Conservation (phyloP, 306 rosid species). For the Acacia acuminata region DNA sequence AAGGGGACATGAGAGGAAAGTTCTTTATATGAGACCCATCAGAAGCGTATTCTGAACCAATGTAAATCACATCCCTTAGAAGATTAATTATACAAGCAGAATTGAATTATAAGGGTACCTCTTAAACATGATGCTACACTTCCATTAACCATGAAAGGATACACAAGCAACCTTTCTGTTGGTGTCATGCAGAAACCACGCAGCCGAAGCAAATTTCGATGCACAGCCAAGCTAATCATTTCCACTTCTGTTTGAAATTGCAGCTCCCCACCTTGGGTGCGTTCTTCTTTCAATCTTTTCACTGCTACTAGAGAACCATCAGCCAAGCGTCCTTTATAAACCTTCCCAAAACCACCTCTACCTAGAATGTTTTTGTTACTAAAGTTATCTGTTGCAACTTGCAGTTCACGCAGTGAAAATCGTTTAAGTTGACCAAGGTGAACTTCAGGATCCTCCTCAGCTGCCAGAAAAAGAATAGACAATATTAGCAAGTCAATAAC, state of each 20-base stretch:
- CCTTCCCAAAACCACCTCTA: constrained; percentile 96
- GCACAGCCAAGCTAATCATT: constrained; percentile 98
- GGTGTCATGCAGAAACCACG: constrained; percentile 98
- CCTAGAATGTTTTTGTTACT: constrained; percentile 83
- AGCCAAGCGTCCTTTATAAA: constrained; percentile 92
- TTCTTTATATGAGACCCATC: neutral
- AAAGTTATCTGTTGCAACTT: constrained; percentile 87
- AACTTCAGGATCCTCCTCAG: constrained; percentile 97
- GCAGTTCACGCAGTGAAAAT: constrained; percentile 89
- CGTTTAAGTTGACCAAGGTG: constrained; percentile 92
- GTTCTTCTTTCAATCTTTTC: constrained; percentile 91
- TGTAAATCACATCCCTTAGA: constrained; percentile 8
- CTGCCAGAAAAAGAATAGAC: constrained; percentile 45
- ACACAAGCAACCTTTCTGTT: constrained; percentile 92
- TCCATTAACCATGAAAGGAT: constrained; percentile 91
- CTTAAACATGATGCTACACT: constrained; percentile 96
- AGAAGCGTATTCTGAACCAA: constrained; percentile 20
- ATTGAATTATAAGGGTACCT: constrained; percentile 50
- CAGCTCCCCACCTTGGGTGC: constrained; percentile 84
- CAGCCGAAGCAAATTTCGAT: constrained; percentile 90
- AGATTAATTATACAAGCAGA: neutral
- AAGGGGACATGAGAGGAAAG: neutral
- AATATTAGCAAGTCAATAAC: constrained; percentile 18
- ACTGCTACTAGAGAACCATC: constrained; percentile 93
- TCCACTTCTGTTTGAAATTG: constrained; percentile 97